These are phyloP conservation scores for Saitozyma sp. DNA, from an alignment of 768 basidiomycete genomes.

Conservation along the genomic window DNA sequence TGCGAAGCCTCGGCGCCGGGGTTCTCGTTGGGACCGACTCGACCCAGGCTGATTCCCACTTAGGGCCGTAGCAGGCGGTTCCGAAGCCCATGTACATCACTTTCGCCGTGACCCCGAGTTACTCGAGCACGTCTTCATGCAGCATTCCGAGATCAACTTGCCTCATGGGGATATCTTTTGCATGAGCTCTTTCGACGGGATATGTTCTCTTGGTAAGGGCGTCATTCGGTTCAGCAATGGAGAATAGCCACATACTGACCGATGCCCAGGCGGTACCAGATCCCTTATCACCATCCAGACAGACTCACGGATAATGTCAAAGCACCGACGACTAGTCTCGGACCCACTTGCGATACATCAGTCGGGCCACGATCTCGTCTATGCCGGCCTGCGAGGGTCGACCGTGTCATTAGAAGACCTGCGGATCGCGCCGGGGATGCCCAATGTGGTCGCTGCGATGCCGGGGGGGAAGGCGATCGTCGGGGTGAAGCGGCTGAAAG, in stretches of 20 bases:
- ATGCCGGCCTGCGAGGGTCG: conserved; percentile 26
- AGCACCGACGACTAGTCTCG: conserved; percentile 19
- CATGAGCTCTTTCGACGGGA: conserved; percentile 31
- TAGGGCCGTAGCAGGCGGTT: conserved; percentile 31
- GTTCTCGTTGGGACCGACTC: background rate
- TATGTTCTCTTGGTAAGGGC: conserved; percentile 29
- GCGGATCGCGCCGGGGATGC: conserved; percentile 7
- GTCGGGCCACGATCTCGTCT: conserved; percentile 24
- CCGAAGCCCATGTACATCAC: conserved; percentile 32
- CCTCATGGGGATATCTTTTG: conserved; percentile 22
- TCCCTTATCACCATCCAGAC: no score
- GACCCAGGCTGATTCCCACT: background rate
- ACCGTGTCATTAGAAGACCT: conserved; percentile 31
- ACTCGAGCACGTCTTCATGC: conserved; percentile 17
- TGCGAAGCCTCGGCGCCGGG: background rate
- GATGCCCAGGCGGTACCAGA: no score
- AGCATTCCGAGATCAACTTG: conserved; percentile 24
- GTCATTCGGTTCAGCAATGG: background rate
- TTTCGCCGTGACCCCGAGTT: conserved; percentile 29
- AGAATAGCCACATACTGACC: background rate
- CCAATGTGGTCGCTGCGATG: background rate
- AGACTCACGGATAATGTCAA: background rate
- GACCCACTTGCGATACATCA: conserved; percentile 38
- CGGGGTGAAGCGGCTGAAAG: conserved; percentile 35
- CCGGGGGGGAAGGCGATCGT: conserved; percentile 36